phyloP scores from a whole-genome alignment of 1,139 yeast species.

The Lodderomyces jiufengensis region DNA sequence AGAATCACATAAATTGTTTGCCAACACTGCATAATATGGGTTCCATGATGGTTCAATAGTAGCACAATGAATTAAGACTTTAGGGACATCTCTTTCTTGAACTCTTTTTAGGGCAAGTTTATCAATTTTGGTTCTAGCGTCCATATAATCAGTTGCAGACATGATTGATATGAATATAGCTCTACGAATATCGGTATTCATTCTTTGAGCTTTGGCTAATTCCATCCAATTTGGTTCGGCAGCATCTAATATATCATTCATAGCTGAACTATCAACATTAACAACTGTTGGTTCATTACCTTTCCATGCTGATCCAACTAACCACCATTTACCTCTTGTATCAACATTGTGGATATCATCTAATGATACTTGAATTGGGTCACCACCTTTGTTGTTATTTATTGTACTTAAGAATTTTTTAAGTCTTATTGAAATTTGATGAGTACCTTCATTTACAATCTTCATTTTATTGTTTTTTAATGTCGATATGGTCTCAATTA shows the following conservation, averaged over 20 bases:
- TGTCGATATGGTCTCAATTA: constrained; percentile 80
- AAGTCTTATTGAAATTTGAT: constrained; percentile 52
- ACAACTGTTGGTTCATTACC: constrained; percentile 30
- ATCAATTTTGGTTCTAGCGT: constrained; percentile 78
- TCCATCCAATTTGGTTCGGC: constrained; percentile 88
- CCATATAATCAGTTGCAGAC: constrained; percentile 92
- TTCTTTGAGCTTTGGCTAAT: constrained; percentile 78
- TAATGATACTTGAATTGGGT: constrained; percentile 80
- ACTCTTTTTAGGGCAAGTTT: constrained; percentile 72
- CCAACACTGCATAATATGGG: constrained; percentile 85
- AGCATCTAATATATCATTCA: constrained; percentile 57
- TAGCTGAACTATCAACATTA: constrained; percentile 31
- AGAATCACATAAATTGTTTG: constrained; percentile 66
- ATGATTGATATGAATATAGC: constrained; percentile 90
- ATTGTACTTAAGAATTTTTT: constrained; percentile 63
- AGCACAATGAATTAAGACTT: constrained; percentile 81
- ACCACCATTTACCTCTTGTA: constrained; percentile 96
- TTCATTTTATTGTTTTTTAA: constrained; percentile 82
- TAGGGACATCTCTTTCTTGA: constrained; percentile 88
- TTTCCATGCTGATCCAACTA: constrained; percentile 96
- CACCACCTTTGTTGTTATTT: constrained; percentile 46
- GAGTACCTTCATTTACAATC: constrained; percentile 44
- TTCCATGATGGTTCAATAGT: constrained; percentile 81
- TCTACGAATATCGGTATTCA: constrained; percentile 93
- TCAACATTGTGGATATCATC: constrained; percentile 77